Percentiles rank a stretch among this genome's conserved stretches.
These are phyloP conservation scores for Ephemerocybe angulata DNA, from an alignment of 768 basidiomycete genomes.

Conservation along the genomic window DNA sequence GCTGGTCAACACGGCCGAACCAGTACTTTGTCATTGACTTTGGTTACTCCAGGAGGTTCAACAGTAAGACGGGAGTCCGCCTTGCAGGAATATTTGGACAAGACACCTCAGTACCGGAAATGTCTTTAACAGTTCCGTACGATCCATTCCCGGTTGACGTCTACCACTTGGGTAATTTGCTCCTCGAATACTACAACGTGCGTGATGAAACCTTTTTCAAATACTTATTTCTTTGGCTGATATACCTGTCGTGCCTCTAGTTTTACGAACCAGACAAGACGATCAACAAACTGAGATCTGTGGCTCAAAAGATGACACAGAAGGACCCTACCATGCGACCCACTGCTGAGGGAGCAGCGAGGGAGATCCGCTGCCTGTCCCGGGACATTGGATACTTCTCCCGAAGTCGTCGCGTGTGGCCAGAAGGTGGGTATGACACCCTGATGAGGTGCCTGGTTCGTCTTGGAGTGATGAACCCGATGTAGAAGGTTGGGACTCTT, in stretches of 20 bases:
- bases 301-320: background rate
- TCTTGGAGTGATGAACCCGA: no score
- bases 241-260: no score
- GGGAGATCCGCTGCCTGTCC: background rate
- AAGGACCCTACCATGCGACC: background rate
- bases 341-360: background rate
- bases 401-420: background rate
- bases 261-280: background rate
- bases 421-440: no score
- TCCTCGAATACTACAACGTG: no score
- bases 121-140: conserved; percentile 18
- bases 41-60: conserved; percentile 14
- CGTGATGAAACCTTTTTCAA: no score
- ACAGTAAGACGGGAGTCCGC: conserved; percentile 1
- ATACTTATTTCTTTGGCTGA: no score
- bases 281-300: background rate
- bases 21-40: conserved; percentile 28
- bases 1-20: conserved; percentile 20
- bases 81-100: conserved; percentile 15
- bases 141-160: conserved; percentile 30
- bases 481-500: no score
- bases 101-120: conserved; percentile 22
- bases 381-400: background rate
- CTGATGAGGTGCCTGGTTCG: no score
- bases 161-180: conserved; percentile 22